phyloP scores from a whole-genome alignment of 805 yeast genomes.

The Ogataea neopini region DNA sequence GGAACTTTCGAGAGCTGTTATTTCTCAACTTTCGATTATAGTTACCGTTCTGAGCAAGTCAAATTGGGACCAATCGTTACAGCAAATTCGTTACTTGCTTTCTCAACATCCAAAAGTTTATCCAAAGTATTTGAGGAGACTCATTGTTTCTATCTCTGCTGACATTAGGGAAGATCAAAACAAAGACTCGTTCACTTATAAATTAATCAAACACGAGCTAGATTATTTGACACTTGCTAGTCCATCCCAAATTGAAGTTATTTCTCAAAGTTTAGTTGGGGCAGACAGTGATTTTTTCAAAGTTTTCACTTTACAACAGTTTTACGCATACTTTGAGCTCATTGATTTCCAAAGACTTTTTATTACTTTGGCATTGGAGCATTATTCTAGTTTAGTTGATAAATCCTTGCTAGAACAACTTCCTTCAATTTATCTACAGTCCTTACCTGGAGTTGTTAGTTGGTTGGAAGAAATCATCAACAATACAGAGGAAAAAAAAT shows the following conservation, averaged over 20 bases:
- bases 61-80: conserved; percentile 40
- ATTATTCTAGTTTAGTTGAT: conserved; percentile 11
- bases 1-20: conserved; percentile 34
- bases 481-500: conserved; percentile 14
- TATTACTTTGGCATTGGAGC: conserved; percentile 31
- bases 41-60: conserved; percentile 43
- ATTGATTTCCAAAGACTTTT: conserved; percentile 29
- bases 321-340: conserved; percentile 30
- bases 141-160: conserved; percentile 6
- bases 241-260: conserved; percentile 16
- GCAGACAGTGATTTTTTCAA: conserved; percentile 33
- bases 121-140: conserved; percentile 28
- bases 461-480: conserved; percentile 26
- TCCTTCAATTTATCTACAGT: conserved; percentile 26
- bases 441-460: conserved; percentile 31
- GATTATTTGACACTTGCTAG: conserved; percentile 24
- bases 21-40: conserved; percentile 56
- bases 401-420: conserved; percentile 22
- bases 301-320: conserved; percentile 31
- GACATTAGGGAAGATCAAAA: conserved; percentile 28
- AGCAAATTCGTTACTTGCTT: conserved; percentile 51
- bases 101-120: conserved; percentile 38
- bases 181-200: conserved; percentile 23
- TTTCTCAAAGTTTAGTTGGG: conserved; percentile 16
- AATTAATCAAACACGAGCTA: conserved; percentile 28